Evolutionary conservation across 2,329 filamentous ascomycete species (phyloP).

Genomic region (Tolypocladium ophioglossoides): DNA sequence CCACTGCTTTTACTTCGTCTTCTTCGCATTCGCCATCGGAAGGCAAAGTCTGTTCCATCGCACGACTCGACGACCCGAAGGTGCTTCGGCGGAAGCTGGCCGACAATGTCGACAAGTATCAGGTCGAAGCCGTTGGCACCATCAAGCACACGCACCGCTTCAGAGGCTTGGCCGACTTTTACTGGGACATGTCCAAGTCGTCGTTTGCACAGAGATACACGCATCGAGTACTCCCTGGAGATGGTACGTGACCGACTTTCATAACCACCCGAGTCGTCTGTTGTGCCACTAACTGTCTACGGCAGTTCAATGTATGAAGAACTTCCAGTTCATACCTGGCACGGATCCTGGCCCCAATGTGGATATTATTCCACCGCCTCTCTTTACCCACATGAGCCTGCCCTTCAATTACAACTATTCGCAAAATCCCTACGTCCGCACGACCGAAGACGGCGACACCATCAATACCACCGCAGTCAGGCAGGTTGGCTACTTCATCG

Average conservation of each 20-base stretch:
- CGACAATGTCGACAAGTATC: conserved; percentile 60
- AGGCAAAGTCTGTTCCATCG: conserved; percentile 27
- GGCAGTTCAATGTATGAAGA: conserved; percentile 38
- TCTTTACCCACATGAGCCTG: conserved; percentile 63
- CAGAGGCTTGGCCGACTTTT: conserved; percentile 78
- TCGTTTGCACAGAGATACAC: conserved; percentile 62
- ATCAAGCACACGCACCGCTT: conserved; percentile 80
- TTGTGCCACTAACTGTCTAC: background rate
- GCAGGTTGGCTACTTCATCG: conserved; percentile 46
- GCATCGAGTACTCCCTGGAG: conserved; percentile 59
- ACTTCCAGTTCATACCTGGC: conserved; percentile 57
- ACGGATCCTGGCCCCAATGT: conserved; percentile 48
- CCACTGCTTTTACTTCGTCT: background rate
- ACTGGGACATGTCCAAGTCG: conserved; percentile 61
- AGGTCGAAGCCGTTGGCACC: conserved; percentile 58
- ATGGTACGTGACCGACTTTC: conserved; percentile 40
- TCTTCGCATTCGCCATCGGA: background rate
- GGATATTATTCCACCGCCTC: conserved; percentile 69
- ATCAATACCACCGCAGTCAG: conserved; percentile 51
- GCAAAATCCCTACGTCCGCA: conserved; percentile 69
- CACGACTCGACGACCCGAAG: conserved; percentile 40
- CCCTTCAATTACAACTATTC: conserved; percentile 75
- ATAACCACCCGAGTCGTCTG: no score
- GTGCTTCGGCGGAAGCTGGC: conserved; percentile 51
- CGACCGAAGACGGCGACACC: conserved; percentile 44